These are phyloP conservation scores for Colletotrichum sp. DNA, from an alignment of 2,329 filamentous ascomycete genomes.

Conservation along the genomic window DNA sequence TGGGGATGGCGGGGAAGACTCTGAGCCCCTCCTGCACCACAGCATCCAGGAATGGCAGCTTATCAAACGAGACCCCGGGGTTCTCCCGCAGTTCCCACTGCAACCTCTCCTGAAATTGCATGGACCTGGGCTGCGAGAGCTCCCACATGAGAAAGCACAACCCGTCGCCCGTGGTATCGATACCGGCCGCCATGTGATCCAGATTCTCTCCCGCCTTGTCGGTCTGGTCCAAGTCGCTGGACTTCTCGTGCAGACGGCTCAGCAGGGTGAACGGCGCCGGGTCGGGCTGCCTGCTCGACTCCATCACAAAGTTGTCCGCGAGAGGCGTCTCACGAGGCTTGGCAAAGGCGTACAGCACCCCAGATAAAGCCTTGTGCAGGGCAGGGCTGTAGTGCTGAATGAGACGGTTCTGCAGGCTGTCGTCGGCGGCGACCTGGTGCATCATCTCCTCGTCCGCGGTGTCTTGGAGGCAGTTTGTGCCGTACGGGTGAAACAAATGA, in stretches of 20 bases:
- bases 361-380: conserved; percentile 52
- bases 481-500: conserved; percentile 72
- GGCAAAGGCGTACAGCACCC: conserved; percentile 51
- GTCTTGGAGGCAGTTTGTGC: conserved; percentile 63
- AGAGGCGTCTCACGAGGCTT: conserved; percentile 63
- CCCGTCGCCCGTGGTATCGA: conserved; percentile 74
- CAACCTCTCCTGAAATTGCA: conserved; percentile 55
- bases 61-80: conserved; percentile 46
- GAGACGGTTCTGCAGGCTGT: conserved; percentile 69
- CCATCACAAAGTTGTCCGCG: conserved; percentile 63
- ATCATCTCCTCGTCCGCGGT: conserved; percentile 67
- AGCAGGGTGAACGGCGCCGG: conserved; percentile 62
- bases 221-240: conserved; percentile 48
- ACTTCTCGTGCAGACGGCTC: conserved; percentile 60
- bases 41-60: conserved; percentile 65
- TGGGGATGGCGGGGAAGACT: conserved; percentile 69
- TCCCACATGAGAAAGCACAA: conserved; percentile 76
- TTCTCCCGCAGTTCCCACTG: conserved; percentile 55
- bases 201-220: conserved; percentile 72
- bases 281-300: conserved; percentile 50
- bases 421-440: conserved; percentile 71
- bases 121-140: conserved; percentile 64
- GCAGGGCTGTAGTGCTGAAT: conserved; percentile 62
- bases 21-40: conserved; percentile 67
- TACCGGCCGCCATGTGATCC: conserved; percentile 75